Conservation (phyloP, 371 early-diverging fungal species). For the Circinella minor region DNA sequence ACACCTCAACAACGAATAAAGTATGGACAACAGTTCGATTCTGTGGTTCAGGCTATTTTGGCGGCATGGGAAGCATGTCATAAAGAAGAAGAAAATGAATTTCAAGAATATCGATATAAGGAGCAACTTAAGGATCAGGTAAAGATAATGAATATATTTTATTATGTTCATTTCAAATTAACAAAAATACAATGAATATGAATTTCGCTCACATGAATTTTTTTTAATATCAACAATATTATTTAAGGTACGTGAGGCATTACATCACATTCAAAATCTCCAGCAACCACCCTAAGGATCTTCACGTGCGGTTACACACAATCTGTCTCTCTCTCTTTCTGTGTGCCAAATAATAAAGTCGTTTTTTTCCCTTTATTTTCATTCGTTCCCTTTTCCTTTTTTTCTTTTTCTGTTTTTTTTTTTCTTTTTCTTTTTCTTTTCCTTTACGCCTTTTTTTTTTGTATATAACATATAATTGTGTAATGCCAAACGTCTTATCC, state of each 20-base stretch:
- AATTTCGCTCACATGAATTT: constrained; percentile 4
- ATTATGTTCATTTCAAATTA: background rate
- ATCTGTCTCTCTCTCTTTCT: background rate
- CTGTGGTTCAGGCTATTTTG: constrained; percentile 51
- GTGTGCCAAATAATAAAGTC: background rate
- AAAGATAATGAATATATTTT: background rate
- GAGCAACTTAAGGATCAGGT: constrained; percentile 64
- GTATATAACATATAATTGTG: background rate
- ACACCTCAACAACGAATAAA: constrained; percentile 45
- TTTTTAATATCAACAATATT: background rate
- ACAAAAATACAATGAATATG: background rate
- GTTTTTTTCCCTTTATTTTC: constrained; percentile 7
- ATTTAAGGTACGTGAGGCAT: constrained; percentile 9
- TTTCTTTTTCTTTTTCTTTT: background rate
- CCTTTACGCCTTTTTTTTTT: background rate
- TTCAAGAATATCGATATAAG: constrained; percentile 68
- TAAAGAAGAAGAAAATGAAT: constrained; percentile 32
- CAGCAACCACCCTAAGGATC: background rate
- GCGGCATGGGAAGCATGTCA: constrained; percentile 46
- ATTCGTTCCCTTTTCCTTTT: constrained; percentile 3
- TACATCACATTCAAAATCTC: constrained; percentile 13
- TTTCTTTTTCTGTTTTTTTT: background rate
- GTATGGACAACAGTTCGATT: constrained; percentile 53
- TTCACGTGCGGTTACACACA: constrained; percentile 13
- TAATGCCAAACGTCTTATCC: constrained; percentile 17